Evolutionary conservation across 2,329 filamentous ascomycete genomes (phyloP).

Genomic region (Remersonia thermophila): DNA sequence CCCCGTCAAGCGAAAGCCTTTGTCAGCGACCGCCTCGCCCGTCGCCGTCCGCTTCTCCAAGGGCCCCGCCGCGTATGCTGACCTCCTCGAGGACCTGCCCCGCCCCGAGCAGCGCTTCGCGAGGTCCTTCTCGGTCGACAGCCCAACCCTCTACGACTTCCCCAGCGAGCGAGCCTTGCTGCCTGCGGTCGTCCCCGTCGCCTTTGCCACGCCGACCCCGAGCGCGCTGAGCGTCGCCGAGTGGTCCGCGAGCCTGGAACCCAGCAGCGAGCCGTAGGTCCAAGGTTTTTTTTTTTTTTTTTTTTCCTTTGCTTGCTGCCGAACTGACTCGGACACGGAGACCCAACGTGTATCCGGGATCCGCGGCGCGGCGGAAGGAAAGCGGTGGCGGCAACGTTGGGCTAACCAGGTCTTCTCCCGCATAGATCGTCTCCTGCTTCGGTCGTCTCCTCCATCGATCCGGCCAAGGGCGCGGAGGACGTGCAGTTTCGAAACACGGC

Average conservation of each 20-base stretch:
- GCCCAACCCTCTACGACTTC: constrained; percentile 51
- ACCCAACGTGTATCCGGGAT: constrained; percentile 5
- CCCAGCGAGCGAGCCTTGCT: constrained; percentile 18
- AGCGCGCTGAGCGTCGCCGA: constrained; percentile 11
- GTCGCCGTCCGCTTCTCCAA: constrained; percentile 36
- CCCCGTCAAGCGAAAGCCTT: constrained; percentile 47
- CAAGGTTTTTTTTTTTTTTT: no score
- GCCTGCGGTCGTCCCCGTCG: no score
- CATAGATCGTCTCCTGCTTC: constrained; percentile 16
- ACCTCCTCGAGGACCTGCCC: constrained; percentile 28
- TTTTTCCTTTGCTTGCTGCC: no score
- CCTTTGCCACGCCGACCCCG: constrained; percentile 6
- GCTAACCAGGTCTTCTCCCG: constrained; percentile 10
- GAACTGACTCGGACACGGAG: no score
- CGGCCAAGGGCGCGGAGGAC: constrained; percentile 15
- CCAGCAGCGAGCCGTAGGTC: constrained; percentile 18
- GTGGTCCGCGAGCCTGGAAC: constrained; percentile 14
- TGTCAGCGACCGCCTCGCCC: constrained; percentile 43
- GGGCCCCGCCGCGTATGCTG: constrained; percentile 24
- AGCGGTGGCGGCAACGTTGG: constrained; percentile 12
- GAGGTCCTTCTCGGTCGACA: constrained; percentile 45
- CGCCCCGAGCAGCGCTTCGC: constrained; percentile 41
- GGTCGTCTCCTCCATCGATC: constrained; percentile 12
- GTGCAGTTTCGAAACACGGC: constrained; percentile 26
- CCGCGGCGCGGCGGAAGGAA: constrained; percentile 12